Conservation (phyloP, 2,329 filamentous ascomycete species). For the Claviceps spartinae region DNA sequence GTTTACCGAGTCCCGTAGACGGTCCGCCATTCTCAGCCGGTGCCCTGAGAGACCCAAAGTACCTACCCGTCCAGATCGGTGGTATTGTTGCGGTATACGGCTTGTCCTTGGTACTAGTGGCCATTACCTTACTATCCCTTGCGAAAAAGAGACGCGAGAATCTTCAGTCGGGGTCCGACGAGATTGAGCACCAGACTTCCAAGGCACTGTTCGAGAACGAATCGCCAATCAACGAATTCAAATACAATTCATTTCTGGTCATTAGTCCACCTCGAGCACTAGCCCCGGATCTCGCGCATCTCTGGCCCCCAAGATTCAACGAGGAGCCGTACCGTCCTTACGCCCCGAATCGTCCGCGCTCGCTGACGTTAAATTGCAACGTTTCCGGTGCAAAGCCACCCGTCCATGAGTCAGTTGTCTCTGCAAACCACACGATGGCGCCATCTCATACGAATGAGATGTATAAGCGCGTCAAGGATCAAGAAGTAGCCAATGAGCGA, state of each 20-base stretch:
- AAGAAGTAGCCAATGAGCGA: conserved; percentile 56
- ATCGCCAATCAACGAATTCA: conserved; percentile 8
- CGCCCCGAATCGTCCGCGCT: conserved; percentile 31
- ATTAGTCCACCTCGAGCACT: not conserved
- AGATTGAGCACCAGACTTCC: conserved; percentile 28
- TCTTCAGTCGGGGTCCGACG: conserved; percentile 38
- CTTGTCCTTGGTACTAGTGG: conserved; percentile 59
- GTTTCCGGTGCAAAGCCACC: conserved; percentile 49
- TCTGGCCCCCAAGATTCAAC: conserved; percentile 26
- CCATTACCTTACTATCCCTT: conserved; percentile 49
- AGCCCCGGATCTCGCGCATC: conserved; percentile 37
- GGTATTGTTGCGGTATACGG: conserved; percentile 78
- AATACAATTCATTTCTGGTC: not conserved
- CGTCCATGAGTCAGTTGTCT: conserved; percentile 66
- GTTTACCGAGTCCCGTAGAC: conserved; percentile 44
- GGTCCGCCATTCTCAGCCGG: conserved; percentile 44
- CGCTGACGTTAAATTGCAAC: conserved; percentile 31
- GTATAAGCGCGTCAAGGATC: conserved; percentile 84
- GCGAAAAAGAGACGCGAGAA: conserved; percentile 40
- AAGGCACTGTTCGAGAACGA: conserved; percentile 12
- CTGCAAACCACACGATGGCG: conserved; percentile 59
- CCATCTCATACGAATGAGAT: conserved; percentile 78
- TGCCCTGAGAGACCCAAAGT: conserved; percentile 45
- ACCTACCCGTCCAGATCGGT: conserved; percentile 70
- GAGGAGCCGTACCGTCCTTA: conserved; percentile 4